A percentile compares a stretch with the other conserved stretches of the same genome.
Conservation (phyloP, 2,329 filamentous ascomycete species). For the Xylariomycetidae sp. region DNA sequence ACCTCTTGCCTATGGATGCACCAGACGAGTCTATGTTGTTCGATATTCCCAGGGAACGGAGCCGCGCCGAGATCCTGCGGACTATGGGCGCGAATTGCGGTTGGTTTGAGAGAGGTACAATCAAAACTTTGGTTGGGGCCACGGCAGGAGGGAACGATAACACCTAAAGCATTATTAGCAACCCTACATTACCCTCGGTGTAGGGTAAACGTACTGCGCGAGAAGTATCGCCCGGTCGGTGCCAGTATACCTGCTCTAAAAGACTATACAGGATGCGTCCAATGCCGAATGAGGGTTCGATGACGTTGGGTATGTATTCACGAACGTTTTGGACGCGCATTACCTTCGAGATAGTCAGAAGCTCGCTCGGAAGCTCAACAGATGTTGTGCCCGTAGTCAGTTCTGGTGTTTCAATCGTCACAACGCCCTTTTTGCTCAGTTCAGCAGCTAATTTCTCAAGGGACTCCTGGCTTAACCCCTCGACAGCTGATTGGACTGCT, state of each 20-base stretch:
- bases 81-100: conserved; percentile 75
- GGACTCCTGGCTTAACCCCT: conserved; percentile 72
- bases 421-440: conserved; percentile 66
- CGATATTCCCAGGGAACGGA: conserved; percentile 73
- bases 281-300: conserved; percentile 97
- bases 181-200: too few relatives aligned
- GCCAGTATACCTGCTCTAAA: conserved; percentile 96
- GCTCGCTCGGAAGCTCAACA: conserved; percentile 74
- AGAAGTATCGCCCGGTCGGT: conserved; percentile 62
- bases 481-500: conserved; percentile 73
- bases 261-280: conserved; percentile 89
- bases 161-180: too few relatives aligned
- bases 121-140: conserved; percentile 91
- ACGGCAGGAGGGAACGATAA: conserved; percentile 70
- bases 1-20: conserved; percentile 91
- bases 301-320: conserved; percentile 92
- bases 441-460: conserved; percentile 75
- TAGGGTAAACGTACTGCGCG: background rate
- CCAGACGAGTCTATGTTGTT: conserved; percentile 87
- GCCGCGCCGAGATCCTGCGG: conserved; percentile 65
- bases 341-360: conserved; percentile 78
- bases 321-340: conserved; percentile 78
- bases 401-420: conserved; percentile 68
- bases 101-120: conserved; percentile 83
- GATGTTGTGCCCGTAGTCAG: too few relatives aligned